Base-by-base conservation (phyloP, 768 basidiomycete genomes). In the Russula foetens region DNA sequence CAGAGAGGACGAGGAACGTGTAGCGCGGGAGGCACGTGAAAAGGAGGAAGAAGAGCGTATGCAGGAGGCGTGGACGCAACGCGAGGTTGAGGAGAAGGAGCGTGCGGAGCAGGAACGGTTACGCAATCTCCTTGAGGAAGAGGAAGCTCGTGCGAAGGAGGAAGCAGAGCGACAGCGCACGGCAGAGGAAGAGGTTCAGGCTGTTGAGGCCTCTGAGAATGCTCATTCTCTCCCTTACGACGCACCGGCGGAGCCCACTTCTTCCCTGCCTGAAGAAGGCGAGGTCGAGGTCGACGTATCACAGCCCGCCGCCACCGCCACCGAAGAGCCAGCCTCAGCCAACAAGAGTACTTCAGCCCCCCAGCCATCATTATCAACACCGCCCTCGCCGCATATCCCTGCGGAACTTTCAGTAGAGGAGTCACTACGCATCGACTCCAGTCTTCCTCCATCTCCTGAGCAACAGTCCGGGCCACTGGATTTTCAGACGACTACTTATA, bases 381-480 rank as follows among this genome's bases (percentile, higher is more conserved):
- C 35, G 35, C 35, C n/a, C n/a, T n/a, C n/a, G n/a, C n/a, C n/a
- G n/a, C n/a, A n/a, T n/a, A n/a, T n/a, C n/a, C n/a, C 35, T 35
- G 35, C 35, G 35, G 35, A 35, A 35, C 9, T 35, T 2, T 12
- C 35, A 35, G 14, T 35, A n/a, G n/a, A n/a, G n/a, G n/a, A n/a
- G n/a, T n/a, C n/a, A n/a, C n/a, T n/a, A n/a, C n/a, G n/a, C n/a
- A n/a, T n/a, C n/a, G n/a, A n/a, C n/a, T n/a, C n/a, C n/a, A n/a
- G n/a, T n/a, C n/a, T n/a, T n/a, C n/a, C n/a, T n/a, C n/a, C n/a
- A n/a, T n/a, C n/a, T n/a, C n/a, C n/a, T n/a, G n/a, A n/a, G n/a
- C n/a, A n/a, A 11, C 83, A 87, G 29, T 89, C 90, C 24, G 88
- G 83, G 56, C 86, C 81, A 35, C 82, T 92, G 33, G 84, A 92